phyloP scores from a whole-genome alignment of 164 flowering plant genomes.

The Magnolia sinica region DNA sequence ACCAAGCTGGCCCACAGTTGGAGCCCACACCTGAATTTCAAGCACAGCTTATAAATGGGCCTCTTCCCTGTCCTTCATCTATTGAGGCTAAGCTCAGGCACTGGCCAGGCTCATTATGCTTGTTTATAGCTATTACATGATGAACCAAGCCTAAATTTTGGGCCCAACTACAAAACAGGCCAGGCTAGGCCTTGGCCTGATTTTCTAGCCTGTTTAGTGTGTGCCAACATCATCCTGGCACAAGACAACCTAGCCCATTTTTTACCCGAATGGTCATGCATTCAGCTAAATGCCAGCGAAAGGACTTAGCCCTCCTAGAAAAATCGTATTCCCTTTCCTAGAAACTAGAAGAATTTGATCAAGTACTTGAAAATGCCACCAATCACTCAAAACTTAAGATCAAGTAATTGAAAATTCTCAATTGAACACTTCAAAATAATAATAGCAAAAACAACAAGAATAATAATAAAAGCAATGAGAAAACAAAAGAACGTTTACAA shows the following conservation, averaged over 20 bases:
- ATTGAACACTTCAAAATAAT: background rate
- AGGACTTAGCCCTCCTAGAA: background rate
- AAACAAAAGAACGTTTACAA: no score
- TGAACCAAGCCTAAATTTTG: background rate
- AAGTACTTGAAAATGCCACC: background rate
- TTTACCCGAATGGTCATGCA: no score
- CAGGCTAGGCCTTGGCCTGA: background rate
- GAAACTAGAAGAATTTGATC: background rate
- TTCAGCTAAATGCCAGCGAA: no score
- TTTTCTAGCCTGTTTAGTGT: background rate
- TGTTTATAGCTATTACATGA: background rate
- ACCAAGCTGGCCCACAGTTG: background rate
- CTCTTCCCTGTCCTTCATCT: background rate
- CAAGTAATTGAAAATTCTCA: background rate
- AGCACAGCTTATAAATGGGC: background rate
- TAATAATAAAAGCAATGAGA: no score
- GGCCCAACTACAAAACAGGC: background rate
- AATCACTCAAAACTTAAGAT: background rate
- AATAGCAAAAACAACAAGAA: no score
- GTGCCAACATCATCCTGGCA: no score
- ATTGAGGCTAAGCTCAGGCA: background rate
- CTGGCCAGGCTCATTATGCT: background rate
- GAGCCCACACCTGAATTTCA: background rate
- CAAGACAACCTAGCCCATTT: no score
- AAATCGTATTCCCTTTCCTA: background rate